These are phyloP conservation scores for Piper longum DNA, from an alignment of 164 flowering plant species.

Conservation along the genomic window DNA sequence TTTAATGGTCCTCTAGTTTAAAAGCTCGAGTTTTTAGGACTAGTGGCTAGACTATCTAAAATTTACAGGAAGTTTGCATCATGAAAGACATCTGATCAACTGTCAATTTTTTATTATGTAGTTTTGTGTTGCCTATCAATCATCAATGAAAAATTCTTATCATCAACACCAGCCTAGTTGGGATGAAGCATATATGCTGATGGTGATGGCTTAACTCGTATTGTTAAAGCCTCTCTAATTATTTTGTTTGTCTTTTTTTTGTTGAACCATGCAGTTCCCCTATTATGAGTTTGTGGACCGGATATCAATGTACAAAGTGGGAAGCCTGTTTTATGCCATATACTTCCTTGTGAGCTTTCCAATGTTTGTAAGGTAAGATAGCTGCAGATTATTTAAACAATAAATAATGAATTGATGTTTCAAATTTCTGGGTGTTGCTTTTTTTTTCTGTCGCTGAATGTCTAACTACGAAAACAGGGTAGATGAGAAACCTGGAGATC, in stretches of 20 bases:
- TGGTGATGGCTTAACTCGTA: too few species aligned
- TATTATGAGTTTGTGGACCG: slow-evolving; percentile 88
- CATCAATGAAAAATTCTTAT: too few species aligned
- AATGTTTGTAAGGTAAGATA: slow-evolving; percentile 84
- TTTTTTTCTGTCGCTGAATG: background rate
- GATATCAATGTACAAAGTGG: slow-evolving; percentile 86
- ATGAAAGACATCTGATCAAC: too few species aligned
- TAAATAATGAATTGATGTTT: background rate
- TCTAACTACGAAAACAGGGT: slow-evolving; percentile 28
- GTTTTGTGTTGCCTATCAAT: too few species aligned
- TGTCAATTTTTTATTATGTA: too few species aligned
- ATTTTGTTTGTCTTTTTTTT: background rate
- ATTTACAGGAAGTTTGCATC: too few species aligned
- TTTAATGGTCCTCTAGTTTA: too few species aligned
- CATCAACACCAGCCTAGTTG: too few species aligned
- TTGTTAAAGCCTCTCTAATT: too few species aligned
- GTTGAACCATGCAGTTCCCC: slow-evolving; percentile 64
- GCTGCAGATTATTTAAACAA: background rate
- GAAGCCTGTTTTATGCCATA: slow-evolving; percentile 90
- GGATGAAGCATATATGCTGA: too few species aligned
- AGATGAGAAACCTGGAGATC: slow-evolving; percentile 64
- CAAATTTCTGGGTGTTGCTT: background rate
- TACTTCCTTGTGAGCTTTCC: slow-evolving; percentile 97
- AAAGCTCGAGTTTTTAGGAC: too few species aligned
- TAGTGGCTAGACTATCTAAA: too few species aligned